Evolutionary conservation across 225 moss, liverwort and hornwort species (phyloP).

Genomic region (Straminergon stramineum): DNA sequence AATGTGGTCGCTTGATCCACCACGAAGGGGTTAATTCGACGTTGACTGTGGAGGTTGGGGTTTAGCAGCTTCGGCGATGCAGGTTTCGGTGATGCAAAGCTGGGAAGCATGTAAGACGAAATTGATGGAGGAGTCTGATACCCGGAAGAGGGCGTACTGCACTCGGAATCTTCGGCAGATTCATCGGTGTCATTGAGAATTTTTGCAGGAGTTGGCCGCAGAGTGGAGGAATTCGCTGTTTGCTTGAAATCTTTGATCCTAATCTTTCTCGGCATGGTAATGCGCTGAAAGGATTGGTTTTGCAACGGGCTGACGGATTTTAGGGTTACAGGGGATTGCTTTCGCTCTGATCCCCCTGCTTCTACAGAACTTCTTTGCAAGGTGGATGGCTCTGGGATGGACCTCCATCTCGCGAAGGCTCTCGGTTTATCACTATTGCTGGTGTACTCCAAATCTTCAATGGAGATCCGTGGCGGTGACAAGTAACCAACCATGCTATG

Average conservation of each 20-base stretch:
- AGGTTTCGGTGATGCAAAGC: slow-evolving; percentile 3
- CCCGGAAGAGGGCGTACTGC: slow-evolving; percentile 13
- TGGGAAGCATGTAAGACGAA: not conserved
- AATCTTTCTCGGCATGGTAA: not conserved
- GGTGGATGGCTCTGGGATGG: not conserved
- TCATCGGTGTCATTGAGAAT: not conserved
- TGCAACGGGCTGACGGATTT: not conserved
- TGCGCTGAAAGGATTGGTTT: not conserved
- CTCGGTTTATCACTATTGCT: not conserved
- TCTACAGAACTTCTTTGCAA: not conserved
- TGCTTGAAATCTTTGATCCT: not conserved
- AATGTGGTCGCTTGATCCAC: not conserved
- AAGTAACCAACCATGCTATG: slow-evolving; percentile 6
- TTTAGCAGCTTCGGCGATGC: not conserved
- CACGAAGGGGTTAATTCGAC: not conserved
- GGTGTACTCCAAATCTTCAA: not conserved
- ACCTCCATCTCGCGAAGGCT: slow-evolving; percentile 20
- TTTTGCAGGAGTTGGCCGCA: not conserved
- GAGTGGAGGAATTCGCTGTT: not conserved
- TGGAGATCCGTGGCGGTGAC: slow-evolving; percentile 22
- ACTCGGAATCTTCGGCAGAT: slow-evolving; percentile 2
- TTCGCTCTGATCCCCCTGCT: not conserved
- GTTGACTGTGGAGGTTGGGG: slow-evolving; percentile 4
- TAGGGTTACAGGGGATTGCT: not conserved
- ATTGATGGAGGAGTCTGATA: not conserved